Percentiles rank a stretch among this genome's conserved stretches.
These are phyloP conservation scores for Cerioporus squamosus DNA, from an alignment of 1,284 basidiomycete species.

Conservation along the genomic window DNA sequence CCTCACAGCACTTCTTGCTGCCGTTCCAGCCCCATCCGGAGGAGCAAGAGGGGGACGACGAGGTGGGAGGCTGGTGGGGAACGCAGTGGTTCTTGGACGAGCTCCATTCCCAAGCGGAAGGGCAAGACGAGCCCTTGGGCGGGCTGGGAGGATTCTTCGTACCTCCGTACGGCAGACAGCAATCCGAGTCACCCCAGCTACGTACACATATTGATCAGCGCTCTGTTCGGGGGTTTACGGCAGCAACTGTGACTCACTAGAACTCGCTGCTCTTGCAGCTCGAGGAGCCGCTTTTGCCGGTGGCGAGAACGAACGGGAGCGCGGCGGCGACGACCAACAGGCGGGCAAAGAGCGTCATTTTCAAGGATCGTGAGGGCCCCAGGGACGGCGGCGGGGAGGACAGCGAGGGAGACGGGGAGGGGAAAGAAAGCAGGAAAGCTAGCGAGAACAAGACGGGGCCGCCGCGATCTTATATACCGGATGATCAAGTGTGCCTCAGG, in stretches of 20 bases:
- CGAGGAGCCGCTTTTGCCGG: conserved; percentile 2
- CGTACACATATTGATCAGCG: neutral
- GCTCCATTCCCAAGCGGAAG: conserved; percentile 38
- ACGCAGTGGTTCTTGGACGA: conserved; percentile 49
- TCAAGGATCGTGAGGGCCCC: conserved; percentile 32
- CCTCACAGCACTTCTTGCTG: conserved; percentile 41
- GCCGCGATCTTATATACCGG: conserved; percentile 18
- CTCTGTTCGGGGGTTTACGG: neutral
- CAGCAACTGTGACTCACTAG: conserved; percentile 23
- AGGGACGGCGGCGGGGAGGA: conserved; percentile 26
- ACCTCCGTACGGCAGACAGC: conserved; percentile 57
- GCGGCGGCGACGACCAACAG: conserved; percentile 32
- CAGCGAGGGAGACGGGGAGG: conserved; percentile 12
- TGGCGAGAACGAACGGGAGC: conserved; percentile 34
- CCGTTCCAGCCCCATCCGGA: conserved; percentile 50
- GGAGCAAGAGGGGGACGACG: conserved; percentile 44
- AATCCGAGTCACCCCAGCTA: conserved; percentile 49
- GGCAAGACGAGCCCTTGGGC: conserved; percentile 52
- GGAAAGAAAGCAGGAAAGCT: conserved; percentile 29
- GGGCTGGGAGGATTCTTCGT: conserved; percentile 44
- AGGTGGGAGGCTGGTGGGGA: conserved; percentile 35
- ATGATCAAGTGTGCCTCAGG: conserved; percentile 9
- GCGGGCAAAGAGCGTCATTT: conserved; percentile 35
- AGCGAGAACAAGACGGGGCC: conserved; percentile 12
- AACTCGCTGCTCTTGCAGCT: conserved; percentile 25